Evolutionary conservation across 495 filamentous ascomycete species (phyloP).

Genomic region (Daldinia bambusicola): DNA sequence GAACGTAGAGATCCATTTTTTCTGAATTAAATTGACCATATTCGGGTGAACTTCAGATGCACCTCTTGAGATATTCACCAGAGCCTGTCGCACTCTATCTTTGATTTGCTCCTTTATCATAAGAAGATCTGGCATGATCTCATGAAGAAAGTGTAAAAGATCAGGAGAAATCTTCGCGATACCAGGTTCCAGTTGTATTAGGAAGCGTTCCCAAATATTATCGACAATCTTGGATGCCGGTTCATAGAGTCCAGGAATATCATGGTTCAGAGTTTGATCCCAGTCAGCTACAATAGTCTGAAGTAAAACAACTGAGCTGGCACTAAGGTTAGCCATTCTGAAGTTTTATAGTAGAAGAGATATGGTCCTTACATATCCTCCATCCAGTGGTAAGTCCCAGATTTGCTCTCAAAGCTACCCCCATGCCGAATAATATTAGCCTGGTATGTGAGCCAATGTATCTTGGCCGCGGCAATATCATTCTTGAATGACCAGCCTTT

Average conservation of each 20-base stretch:
- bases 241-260: not conserved
- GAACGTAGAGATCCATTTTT: not conserved
- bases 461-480: not conserved
- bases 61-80: not conserved
- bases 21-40: not conserved
- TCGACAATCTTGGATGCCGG: not conserved
- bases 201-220: not conserved
- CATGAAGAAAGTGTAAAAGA: not conserved
- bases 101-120: not conserved
- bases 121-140: not conserved
- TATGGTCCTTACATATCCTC: not conserved
- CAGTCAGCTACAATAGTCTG: not conserved
- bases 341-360: not conserved
- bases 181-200: not conserved
- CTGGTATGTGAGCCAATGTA: constrained; percentile 1
- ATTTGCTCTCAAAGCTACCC: not conserved
- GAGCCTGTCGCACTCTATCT: not conserved
- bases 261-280: not conserved
- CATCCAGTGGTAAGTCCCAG: not conserved
- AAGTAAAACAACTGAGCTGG: not conserved
- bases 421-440: not conserved
- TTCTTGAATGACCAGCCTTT: not conserved
- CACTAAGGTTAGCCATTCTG: not conserved
- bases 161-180: not conserved
- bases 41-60: not conserved